A percentile compares a stretch with the other conserved stretches of the same genome.
Evolutionary conservation across 176 grass and related monocot species (phyloP).

Genomic region (Bolboschoenus planiculmis): DNA sequence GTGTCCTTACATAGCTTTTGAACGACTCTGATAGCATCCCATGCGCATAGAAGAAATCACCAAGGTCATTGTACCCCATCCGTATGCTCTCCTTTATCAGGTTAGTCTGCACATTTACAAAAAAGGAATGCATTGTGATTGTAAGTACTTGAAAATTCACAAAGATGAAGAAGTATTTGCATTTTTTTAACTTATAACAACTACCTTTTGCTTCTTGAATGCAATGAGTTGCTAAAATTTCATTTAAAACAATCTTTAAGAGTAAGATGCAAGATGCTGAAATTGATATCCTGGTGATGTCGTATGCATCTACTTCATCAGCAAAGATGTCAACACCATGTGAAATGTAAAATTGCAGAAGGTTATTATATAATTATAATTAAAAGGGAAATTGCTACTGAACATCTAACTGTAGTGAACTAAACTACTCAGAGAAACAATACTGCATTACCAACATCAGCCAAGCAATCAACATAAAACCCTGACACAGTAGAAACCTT

Average conservation of each 20-base stretch:
- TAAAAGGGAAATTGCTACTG: neutral
- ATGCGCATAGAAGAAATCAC: constrained; percentile 85
- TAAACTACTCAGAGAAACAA: neutral
- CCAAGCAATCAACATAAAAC: neutral
- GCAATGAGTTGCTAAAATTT: neutral
- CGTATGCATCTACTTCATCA: neutral
- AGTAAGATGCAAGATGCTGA: neutral
- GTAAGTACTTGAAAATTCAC: neutral
- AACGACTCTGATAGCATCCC: constrained; percentile 84
- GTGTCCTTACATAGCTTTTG: constrained; percentile 88
- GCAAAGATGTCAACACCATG: neutral
- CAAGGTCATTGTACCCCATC: constrained; percentile 96
- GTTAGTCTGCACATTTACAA: constrained; percentile 62
- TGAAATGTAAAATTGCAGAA: neutral
- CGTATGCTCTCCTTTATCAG: constrained; percentile 98
- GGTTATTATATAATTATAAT: neutral
- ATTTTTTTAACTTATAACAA: constrained; percentile 1
- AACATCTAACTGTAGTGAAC: neutral
- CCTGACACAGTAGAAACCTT: neutral
- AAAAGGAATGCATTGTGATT: neutral
- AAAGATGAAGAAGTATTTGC: neutral
- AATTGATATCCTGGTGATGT: neutral
- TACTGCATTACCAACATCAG: neutral
- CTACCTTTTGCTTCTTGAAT: neutral
- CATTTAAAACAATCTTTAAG: neutral